phyloP scores from a whole-genome alignment of 352 stramenopile genomes.

The Phytophthora cajani region DNA sequence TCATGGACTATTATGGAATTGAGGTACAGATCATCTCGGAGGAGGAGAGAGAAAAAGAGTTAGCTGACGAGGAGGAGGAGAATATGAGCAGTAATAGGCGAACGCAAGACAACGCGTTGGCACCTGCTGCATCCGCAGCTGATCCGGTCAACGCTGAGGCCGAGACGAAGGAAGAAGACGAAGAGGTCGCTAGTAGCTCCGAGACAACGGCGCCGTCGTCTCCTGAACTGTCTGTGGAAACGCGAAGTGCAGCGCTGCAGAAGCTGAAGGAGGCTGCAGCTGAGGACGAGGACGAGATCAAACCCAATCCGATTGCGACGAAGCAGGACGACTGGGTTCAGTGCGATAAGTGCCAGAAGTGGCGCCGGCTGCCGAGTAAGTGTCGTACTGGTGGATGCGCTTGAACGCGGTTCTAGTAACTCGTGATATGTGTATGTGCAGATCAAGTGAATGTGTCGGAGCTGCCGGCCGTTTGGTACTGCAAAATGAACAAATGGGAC shows the following conservation, averaged over 20 bases:
- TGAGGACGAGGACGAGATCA: slow-evolving; percentile 50
- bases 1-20: slow-evolving; percentile 82
- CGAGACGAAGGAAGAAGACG: slow-evolving; percentile 25
- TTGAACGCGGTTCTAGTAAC: not conserved
- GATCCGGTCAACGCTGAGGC: slow-evolving; percentile 1
- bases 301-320: slow-evolving; percentile 55
- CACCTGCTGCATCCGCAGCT: slow-evolving; percentile 4
- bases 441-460: slow-evolving; percentile 82
- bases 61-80: slow-evolving; percentile 19
- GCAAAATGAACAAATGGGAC: slow-evolving; percentile 89
- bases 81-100: slow-evolving; percentile 1
- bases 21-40: slow-evolving; percentile 80
- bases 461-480: slow-evolving; percentile 81
- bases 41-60: slow-evolving; percentile 57
- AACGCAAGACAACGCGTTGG: not conserved
- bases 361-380: slow-evolving; percentile 80
- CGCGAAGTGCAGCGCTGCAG: slow-evolving; percentile 54
- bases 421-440: slow-evolving; percentile 24
- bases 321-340: slow-evolving; percentile 90
- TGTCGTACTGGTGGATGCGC: slow-evolving; percentile 3
- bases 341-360: slow-evolving; percentile 89
- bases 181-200: slow-evolving; percentile 9
- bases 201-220: slow-evolving; percentile 24
- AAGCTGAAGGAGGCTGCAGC: slow-evolving; percentile 57
- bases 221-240: slow-evolving; percentile 59